These are phyloP conservation scores for Sequoia sempervirens DNA, from an alignment of 75 land plant genomes.

Conservation along the genomic window DNA sequence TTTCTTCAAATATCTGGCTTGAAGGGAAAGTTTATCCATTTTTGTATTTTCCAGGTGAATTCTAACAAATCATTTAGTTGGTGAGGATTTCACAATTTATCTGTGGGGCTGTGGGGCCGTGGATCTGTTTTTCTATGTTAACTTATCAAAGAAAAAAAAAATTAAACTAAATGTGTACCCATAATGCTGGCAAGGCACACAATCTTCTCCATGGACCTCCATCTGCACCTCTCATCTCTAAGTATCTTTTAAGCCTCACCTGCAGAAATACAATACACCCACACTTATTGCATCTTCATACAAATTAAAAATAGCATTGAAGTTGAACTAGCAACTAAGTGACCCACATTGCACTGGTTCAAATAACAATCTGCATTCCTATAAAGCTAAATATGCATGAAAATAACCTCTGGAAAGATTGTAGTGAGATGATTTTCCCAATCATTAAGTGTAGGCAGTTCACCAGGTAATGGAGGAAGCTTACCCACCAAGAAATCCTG, in stretches of 20 bases:
- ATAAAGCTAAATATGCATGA: background rate
- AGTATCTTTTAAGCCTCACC: conserved; percentile 93
- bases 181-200: conserved; percentile 97
- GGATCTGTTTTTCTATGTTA: background rate
- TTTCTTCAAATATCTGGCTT: background rate
- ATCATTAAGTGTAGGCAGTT: conserved; percentile 78
- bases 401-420: conserved; percentile 86
- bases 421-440: conserved; percentile 99
- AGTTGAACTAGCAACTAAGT: background rate
- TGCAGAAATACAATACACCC: conserved; percentile 13
- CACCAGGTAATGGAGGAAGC: conserved; percentile 81
- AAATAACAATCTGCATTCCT: background rate
- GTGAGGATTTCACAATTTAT: background rate
- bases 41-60: background rate
- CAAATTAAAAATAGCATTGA: background rate
- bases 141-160: background rate
- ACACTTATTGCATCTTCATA: background rate
- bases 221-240: conserved; percentile 99
- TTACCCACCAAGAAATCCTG: conserved; percentile 95
- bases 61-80: background rate
- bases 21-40: background rate
- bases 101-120: background rate
- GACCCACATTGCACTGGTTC: background rate
- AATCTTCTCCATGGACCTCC: conserved; percentile 99
- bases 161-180: conserved; percentile 40